A percentile compares a stretch with the other conserved stretches of the same genome.
Conservation (phyloP, 305 asterid genomes). For the Fraxinus sp. region DNA sequence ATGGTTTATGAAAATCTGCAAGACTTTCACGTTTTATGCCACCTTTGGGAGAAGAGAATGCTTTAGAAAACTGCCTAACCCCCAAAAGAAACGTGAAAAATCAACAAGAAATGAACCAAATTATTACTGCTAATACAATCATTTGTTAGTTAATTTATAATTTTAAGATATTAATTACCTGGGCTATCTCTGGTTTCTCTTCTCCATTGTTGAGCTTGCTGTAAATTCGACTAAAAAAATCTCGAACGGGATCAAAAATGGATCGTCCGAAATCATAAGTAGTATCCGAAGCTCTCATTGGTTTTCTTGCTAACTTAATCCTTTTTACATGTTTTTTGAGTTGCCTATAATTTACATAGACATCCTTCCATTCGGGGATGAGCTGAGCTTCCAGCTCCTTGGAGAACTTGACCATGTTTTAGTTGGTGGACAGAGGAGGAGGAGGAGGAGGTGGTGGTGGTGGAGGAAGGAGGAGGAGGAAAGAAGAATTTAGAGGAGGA, state of each 20-base stretch:
- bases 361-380: constrained; percentile 94
- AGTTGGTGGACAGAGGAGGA: background rate
- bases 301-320: constrained; percentile 49
- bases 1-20: too few species aligned
- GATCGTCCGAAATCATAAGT: constrained; percentile 52
- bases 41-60: background rate
- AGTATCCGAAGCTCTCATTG: constrained; percentile 31
- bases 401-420: constrained; percentile 76
- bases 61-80: background rate
- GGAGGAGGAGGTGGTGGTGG: background rate
- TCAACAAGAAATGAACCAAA: background rate
- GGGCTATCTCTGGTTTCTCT: constrained; percentile 35
- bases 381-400: constrained; percentile 83
- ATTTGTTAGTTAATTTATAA: background rate
- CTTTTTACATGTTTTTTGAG: constrained; percentile 75
- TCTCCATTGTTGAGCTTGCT: constrained; percentile 10
- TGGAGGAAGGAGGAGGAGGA: background rate
- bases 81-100: background rate
- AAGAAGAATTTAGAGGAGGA: background rate
- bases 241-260: constrained; percentile 51
- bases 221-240: constrained; percentile 19
- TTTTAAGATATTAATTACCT: constrained; percentile 18
- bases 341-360: constrained; percentile 74
- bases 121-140: background rate
- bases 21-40: too few species aligned